Evolutionary conservation across 106 monocot species (phyloP).

Genomic region (Apostasia ramifera): DNA sequence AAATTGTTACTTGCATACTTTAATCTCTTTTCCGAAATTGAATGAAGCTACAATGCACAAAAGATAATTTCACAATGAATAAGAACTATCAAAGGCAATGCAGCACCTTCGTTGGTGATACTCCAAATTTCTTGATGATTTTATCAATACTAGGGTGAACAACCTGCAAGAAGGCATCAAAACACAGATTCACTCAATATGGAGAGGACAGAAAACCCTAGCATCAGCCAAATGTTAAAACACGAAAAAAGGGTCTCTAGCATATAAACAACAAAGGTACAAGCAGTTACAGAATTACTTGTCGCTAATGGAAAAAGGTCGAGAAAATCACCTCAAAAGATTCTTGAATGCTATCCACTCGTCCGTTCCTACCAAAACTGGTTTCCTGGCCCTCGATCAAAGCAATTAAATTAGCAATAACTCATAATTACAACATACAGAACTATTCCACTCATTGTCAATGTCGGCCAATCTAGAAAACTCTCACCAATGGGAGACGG

Average conservation of each 20-base stretch:
- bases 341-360: conserved; percentile 5
- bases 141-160: not conserved
- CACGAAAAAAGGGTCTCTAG: not conserved
- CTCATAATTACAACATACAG: not conserved
- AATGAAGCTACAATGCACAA: not conserved
- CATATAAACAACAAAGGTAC: not conserved
- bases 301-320: not conserved
- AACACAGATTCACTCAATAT: not conserved
- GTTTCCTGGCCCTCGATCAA: conserved; percentile 10
- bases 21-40: not conserved
- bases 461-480: not conserved
- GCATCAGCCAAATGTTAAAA: not conserved
- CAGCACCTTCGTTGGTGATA: conserved; percentile 1
- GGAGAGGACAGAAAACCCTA: too few relatives aligned
- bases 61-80: not conserved
- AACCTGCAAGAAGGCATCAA: conserved; percentile 7
- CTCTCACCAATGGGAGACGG: conserved; percentile 12
- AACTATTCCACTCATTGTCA: not conserved
- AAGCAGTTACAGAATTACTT: not conserved
- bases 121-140: not conserved
- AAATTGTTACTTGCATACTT: not conserved
- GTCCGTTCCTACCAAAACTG: conserved; percentile 5
- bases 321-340: conserved; percentile 9
- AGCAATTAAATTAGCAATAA: conserved; percentile 2
- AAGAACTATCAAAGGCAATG: not conserved